Evolutionary conservation across 352 stramenopile genomes (phyloP), one percentile per base, ranked within the genome.

Genomic region (Pelagophyceae sp.): DNA sequence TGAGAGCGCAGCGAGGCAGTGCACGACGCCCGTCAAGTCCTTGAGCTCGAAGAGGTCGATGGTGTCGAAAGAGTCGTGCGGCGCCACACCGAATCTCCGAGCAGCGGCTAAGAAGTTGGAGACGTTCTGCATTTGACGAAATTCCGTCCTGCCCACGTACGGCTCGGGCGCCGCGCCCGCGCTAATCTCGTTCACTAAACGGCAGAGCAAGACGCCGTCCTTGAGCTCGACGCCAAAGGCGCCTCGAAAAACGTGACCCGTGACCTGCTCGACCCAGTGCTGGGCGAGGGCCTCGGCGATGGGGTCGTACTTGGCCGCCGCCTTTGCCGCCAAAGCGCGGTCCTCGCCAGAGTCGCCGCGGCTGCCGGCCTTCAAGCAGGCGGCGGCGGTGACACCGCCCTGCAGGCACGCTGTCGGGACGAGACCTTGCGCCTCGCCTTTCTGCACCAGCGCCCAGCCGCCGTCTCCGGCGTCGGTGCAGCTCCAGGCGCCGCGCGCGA

Each of bases 111-210:
- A 78, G 77, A 95, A 96, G 38, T 82, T 82, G 71, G 89, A 90
- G 51, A 96, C 89, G 79, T 95, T 95, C 78, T 95, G 90, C 89
- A 95, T 94, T 69, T 93, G 87, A 84, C 92, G 92, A 82, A 95
- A 96, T 23, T 88, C 85, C 85, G 93, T 90, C 76, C 85, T 89
- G 37, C 87, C 92, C 79, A 91, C 90, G 61, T 71, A 71, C n/a
- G 33, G 29, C 82, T 92, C 86, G 29, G 92, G 82, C 77, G 92
- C 83, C 23, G 90, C 72, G 61, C 80, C 82, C 25, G 87, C 82
- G 67, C 92, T 81, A 75, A 93, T 91, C 77, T 84, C 85, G 71
- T 92, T 93, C 38, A 85, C 87, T 38, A 89, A 82, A 1, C 86
- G 81, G 77, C 88, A 93, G 17, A 94, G 84, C 32, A 94, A 82